Evolutionary conservation across 768 basidiomycete species (phyloP).

Genomic region (Mycena vitilis): DNA sequence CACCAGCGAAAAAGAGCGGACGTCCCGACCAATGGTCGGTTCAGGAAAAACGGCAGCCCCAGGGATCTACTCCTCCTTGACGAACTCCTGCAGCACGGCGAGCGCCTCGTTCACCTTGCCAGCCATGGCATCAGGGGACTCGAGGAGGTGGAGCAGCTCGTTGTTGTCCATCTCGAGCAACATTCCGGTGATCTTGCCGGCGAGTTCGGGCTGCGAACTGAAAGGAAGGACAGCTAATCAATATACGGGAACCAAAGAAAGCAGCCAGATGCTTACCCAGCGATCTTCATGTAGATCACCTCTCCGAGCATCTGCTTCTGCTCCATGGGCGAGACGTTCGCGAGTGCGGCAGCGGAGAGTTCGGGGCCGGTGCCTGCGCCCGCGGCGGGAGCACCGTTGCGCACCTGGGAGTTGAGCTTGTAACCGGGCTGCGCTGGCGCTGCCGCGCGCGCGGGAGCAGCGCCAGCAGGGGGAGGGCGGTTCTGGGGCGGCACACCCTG

Average conservation of each 20-base stretch:
- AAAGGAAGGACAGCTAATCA: slow-evolving; percentile 31
- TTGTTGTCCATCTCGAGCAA: slow-evolving; percentile 98
- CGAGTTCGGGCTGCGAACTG: slow-evolving; percentile 89
- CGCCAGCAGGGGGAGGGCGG: slow-evolving; percentile 48
- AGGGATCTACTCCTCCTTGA: slow-evolving; percentile 51
- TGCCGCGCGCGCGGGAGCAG: slow-evolving; percentile 57
- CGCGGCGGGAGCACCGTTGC: slow-evolving; percentile 45
- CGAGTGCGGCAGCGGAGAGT: slow-evolving; percentile 60
- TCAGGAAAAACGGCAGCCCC: slow-evolving; percentile 41
- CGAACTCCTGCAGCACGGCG: slow-evolving; percentile 87
- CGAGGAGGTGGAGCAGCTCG: slow-evolving; percentile 91
- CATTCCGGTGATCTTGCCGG: slow-evolving; percentile 99
- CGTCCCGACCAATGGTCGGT: slow-evolving; percentile 55
- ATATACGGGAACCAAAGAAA: slow-evolving; percentile 25
- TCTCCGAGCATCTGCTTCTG: slow-evolving; percentile 99
- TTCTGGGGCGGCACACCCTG: slow-evolving; percentile 61
- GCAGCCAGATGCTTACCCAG: slow-evolving; percentile 63
- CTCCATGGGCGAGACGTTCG: slow-evolving; percentile 79
- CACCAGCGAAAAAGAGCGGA: slow-evolving; percentile 61
- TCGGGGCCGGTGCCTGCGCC: slow-evolving; percentile 54
- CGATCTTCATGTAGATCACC: slow-evolving; percentile 93
- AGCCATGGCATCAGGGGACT: slow-evolving; percentile 83
- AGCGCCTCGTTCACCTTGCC: slow-evolving; percentile 95
- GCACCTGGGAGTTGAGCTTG: slow-evolving; percentile 48
- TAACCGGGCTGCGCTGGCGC: slow-evolving; percentile 55